Conservation (phyloP, 2,329 filamentous ascomycete genomes). For the Aspergillus luchuensis region DNA sequence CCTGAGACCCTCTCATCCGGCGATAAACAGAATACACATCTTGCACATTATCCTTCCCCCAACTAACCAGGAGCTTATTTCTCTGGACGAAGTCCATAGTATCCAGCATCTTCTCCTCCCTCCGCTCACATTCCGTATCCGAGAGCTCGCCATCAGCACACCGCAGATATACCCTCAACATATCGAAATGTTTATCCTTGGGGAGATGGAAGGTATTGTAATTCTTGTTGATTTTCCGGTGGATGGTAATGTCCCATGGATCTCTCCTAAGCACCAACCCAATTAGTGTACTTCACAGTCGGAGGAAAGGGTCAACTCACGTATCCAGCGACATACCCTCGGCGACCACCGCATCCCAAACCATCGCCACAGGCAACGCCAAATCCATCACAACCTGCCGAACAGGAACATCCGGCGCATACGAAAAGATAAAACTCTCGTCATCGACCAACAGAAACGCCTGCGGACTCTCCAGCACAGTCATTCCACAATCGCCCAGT, state of each 20-base stretch:
- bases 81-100: too few species aligned
- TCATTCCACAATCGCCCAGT: constrained; percentile 5
- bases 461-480: constrained; percentile 19
- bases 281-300: too few species aligned
- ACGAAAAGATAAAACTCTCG: constrained; percentile 34
- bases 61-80: too few species aligned
- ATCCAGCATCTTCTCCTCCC: too few species aligned
- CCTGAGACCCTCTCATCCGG: too few species aligned
- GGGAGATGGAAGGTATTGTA: neutral
- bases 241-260: neutral
- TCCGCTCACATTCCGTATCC: neutral
- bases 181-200: neutral
- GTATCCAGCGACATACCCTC: neutral
- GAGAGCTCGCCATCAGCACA: neutral
- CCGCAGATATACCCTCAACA: neutral
- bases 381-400: constrained; percentile 40
- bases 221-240: neutral
- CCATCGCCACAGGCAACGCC: constrained; percentile 26
- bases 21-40: too few species aligned
- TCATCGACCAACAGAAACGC: constrained; percentile 37
- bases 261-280: neutral
- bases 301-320: too few species aligned
- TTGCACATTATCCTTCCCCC: too few species aligned
- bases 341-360: constrained; percentile 13
- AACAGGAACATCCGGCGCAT: constrained; percentile 29